Percentiles rank a stretch among this genome's conserved stretches.
These are phyloP conservation scores for Boechera retrofracta DNA, from an alignment of 345 rosid species.

Conservation along the genomic window DNA sequence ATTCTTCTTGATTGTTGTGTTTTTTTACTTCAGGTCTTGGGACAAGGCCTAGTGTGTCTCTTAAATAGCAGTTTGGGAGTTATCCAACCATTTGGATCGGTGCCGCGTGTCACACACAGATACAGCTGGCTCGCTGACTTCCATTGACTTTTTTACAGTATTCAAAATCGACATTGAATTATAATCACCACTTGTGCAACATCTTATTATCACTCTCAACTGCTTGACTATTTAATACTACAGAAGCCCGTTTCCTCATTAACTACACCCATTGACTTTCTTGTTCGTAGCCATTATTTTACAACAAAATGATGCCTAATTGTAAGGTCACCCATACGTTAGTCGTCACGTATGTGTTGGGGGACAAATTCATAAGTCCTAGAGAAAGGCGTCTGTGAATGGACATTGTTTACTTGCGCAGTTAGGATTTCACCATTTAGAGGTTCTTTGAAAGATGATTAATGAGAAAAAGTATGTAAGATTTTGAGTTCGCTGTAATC, in stretches of 20 bases:
- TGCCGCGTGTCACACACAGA: constrained; percentile 37
- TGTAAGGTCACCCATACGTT: constrained; percentile 1
- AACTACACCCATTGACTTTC: constrained; percentile 34
- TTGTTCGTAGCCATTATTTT: constrained; percentile 5
- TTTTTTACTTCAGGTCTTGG: background rate
- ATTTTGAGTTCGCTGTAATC: constrained; percentile 19
- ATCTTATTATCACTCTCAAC: constrained; percentile 34
- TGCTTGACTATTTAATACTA: constrained; percentile 29
- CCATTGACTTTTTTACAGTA: constrained; percentile 24
- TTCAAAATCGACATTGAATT: constrained; percentile 17
- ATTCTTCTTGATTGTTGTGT: constrained; percentile 2
- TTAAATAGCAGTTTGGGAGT: constrained; percentile 36
- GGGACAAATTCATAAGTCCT: constrained; percentile 2
- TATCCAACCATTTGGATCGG: constrained; percentile 21
- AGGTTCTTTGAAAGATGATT: background rate
- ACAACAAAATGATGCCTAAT: background rate
- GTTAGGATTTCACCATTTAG: background rate
- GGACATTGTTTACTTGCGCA: background rate
- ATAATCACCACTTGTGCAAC: constrained; percentile 36
- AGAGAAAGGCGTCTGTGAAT: constrained; percentile 1
- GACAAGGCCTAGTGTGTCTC: constrained; percentile 8
- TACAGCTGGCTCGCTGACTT: constrained; percentile 35
- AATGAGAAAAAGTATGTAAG: background rate
- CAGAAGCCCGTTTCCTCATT: constrained; percentile 41
- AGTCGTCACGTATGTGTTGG: background rate